A percentile compares a stretch with the other conserved stretches of the same genome.
Evolutionary conservation across 805 yeast genomes (phyloP).

Genomic region (Ogataea methylovora): DNA sequence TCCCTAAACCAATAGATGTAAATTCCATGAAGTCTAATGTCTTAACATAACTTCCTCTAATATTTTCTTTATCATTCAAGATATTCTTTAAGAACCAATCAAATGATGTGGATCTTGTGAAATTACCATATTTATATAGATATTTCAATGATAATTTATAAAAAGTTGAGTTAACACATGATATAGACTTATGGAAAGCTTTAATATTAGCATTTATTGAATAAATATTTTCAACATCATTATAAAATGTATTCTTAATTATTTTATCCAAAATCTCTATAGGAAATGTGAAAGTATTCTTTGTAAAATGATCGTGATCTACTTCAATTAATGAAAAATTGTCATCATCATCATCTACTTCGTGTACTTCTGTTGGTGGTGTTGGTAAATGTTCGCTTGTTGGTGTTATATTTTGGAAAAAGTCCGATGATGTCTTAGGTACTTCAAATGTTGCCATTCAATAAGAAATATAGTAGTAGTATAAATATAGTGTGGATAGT

Average conservation of each 20-base stretch:
- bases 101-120: slow-evolving; percentile 76
- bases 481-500: too few species aligned
- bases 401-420: too few species aligned
- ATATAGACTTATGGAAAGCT: slow-evolving; percentile 17
- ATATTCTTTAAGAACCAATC: slow-evolving; percentile 59
- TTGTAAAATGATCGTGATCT: too few species aligned
- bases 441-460: too few species aligned
- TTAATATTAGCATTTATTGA: slow-evolving; percentile 23
- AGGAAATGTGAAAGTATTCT: slow-evolving; percentile 14
- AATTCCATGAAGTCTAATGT: slow-evolving; percentile 82
- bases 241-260: slow-evolving; percentile 22
- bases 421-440: too few species aligned
- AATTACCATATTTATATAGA: slow-evolving; percentile 58
- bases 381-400: too few species aligned
- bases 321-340: too few species aligned
- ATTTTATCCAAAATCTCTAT: slow-evolving; percentile 25
- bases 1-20: slow-evolving; percentile 82
- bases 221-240: slow-evolving; percentile 18
- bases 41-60: slow-evolving; percentile 55
- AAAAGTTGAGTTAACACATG: slow-evolving; percentile 47
- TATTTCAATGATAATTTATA: slow-evolving; percentile 50
- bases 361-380: too few species aligned
- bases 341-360: too few species aligned
- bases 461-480: too few species aligned
- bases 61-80: slow-evolving; percentile 25